Base-by-base conservation (phyloP, 75 land plant species). In the Adiantum capillusveneris region DNA sequence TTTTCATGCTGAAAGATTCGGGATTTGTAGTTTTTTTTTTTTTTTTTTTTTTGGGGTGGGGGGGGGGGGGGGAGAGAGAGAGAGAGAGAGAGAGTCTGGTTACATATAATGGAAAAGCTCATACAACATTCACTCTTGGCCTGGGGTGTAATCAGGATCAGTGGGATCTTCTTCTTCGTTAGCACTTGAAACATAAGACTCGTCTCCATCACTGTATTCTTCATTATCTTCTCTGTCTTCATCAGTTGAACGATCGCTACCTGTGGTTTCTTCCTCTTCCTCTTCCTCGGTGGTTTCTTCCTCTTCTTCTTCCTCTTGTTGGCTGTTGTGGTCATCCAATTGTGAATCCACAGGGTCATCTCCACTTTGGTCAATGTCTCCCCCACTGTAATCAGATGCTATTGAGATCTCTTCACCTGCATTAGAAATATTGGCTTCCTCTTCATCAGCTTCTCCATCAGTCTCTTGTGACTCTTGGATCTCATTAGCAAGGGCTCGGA, bases 141-240 rank as follows among this genome's bases (percentile, higher is more conserved):
- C 9, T 46, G 49, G 49, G 2, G 3, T 2, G 14, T 46, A 46
- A 46, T 46, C 49, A n/a, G 49, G 21, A 17, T 46, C 49, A 46
- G 5, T 46, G 3, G 49, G 49, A 46, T 46, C 49, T 6, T 46
- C 49, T 46, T 46, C 49, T 20, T 46, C 49, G 14, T 46, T 17
- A 2, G 17, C 21, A 17, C 21, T 46, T 17, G 21, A 6, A 46
- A 14, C 14, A 17, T 5, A n/a, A 7, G 49, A 46, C 3, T 46
- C 49, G 6, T 20, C 49, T 2, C 14, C 49, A 46, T 46, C 49
- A 17, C 21, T 17, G 1, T 53, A 2, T 24, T 24, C 25, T 53
- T 53, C 55, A 53, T 5, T 53, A 5, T 53, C 28, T 24, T 22
- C 28, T 22, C 9, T 25, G 16, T 53, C 55, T 25, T 22, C 28